Percentiles rank a stretch among this genome's conserved stretches.
phyloP scores from a whole-genome alignment of 495 filamentous ascomycete species.

The Podospora sp. region DNA sequence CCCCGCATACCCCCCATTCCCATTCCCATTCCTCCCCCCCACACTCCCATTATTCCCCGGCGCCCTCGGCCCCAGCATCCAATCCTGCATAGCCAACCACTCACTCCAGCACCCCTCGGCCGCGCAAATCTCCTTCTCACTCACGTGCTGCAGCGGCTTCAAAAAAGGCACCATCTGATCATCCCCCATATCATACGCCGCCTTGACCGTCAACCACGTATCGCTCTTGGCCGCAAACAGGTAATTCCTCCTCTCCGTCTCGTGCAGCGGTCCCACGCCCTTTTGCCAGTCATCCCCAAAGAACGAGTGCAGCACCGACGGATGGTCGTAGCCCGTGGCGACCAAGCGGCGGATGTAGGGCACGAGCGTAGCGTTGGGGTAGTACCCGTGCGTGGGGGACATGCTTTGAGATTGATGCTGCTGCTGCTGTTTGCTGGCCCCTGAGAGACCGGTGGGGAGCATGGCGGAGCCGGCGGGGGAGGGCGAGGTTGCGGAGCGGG shows the following conservation, averaged over 20 bases:
- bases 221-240: slow-evolving; percentile 92
- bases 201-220: slow-evolving; percentile 84
- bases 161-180: slow-evolving; percentile 86
- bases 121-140: slow-evolving; percentile 76
- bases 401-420: slow-evolving; percentile 18
- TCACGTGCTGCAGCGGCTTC: slow-evolving; percentile 71
- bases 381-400: neutral
- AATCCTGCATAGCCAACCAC: slow-evolving; percentile 93
- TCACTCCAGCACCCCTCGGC: slow-evolving; percentile 83
- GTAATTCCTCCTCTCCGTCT: slow-evolving; percentile 90
- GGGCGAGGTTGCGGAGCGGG: slow-evolving; percentile 34
- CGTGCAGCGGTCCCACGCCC: slow-evolving; percentile 80
- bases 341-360: slow-evolving; percentile 91
- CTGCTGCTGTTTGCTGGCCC: slow-evolving; percentile 27
- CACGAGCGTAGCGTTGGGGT: slow-evolving; percentile 68
- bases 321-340: slow-evolving; percentile 86
- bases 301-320: slow-evolving; percentile 84
- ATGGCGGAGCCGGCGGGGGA: slow-evolving; percentile 29
- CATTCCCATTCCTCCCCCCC: neutral
- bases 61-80: slow-evolving; percentile 73
- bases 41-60: slow-evolving; percentile 29
- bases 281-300: slow-evolving; percentile 88
- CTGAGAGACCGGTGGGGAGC: slow-evolving; percentile 10
- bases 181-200: slow-evolving; percentile 81
- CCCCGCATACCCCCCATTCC: slow-evolving; percentile 5